Evolutionary conservation across 352 stramenopile species (phyloP).

Genomic region (Phytophthora europaea): DNA sequence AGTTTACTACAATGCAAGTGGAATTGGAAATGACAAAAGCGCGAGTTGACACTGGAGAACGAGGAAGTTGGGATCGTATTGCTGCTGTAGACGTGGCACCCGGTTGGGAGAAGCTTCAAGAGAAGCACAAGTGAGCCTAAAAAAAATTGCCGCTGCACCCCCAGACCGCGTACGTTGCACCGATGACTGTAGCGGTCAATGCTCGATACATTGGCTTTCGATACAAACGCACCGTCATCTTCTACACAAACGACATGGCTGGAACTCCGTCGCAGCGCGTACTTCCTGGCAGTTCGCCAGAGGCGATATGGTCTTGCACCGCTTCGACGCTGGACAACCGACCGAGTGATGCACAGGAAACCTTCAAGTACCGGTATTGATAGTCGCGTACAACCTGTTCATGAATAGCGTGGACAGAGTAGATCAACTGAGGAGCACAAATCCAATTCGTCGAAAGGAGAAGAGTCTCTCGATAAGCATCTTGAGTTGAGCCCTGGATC

Average conservation of each 20-base stretch:
- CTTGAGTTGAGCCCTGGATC: too few species aligned
- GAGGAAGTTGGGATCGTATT: conserved; percentile 11
- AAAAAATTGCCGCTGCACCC: conserved; percentile 1
- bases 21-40: conserved; percentile 4
- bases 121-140: conserved; percentile 17
- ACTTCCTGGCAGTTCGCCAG: not conserved
- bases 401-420: conserved; percentile 25
- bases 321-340: conserved; percentile 2
- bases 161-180: conserved; percentile 5
- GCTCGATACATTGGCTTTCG: conserved; percentile 14
- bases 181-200: not conserved
- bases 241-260: conserved; percentile 19
- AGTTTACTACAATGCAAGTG: conserved; percentile 18
- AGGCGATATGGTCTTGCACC: conserved; percentile 11
- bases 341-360: conserved; percentile 10
- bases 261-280: conserved; percentile 5
- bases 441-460: conserved; percentile 7
- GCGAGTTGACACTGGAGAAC: conserved; percentile 3
- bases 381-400: conserved; percentile 16
- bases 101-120: conserved; percentile 10
- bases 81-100: conserved; percentile 3
- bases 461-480: too few species aligned
- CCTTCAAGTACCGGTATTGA: conserved; percentile 2
- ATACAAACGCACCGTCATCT: conserved; percentile 5
- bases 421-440: conserved; percentile 14